Evolutionary conservation across 306 rosid genomes (phyloP), one percentile per base, ranked within the genome.

Genomic region (Vicia villosa): DNA sequence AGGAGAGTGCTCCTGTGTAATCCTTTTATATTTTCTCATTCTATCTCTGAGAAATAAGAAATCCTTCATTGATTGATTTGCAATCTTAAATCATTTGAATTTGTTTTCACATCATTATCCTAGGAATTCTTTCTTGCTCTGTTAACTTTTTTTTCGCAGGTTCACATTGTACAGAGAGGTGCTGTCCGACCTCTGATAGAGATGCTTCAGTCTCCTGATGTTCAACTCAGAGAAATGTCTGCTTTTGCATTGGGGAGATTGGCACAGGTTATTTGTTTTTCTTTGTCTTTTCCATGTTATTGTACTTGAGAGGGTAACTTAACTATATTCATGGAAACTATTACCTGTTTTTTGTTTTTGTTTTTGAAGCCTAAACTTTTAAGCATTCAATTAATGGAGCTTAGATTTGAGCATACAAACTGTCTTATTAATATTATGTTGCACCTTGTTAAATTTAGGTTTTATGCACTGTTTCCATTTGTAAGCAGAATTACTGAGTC

Each of bases 171-270:
- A 50, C 97, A 94, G 79, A 87, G 99, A 79, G 99, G 99, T 78
- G 99, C 97, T 87, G 97, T 94, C 50, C 83, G 75, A 47, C 99
- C 99, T 81, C 82, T 94, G 81, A 88, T 94, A 77, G 97, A 91
- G 79, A 94, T 94, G 99, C 99, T 94, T 73, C 97, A 91, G 70
- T 94, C 99, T 52, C 79, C 96, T 8, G 99, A 94, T 58, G 84
- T 94, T 20, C 99, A 94, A 70, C 90, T 94, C 69, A 87, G 87
- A 79, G 99, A 91, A 81, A 94, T 94, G 99, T 86, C 99, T 57
- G 99, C 99, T 68, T 94, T 94, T 81, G 99, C 99, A 8, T 77
- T 94, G 85, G 99, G 99, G 76, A 86, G 99, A 84, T 83, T 94
- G 79, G 99, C 99, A 55, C 97, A 94, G 99, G 99, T 94, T 62